These are phyloP conservation scores for Haplographium delicatum DNA, from an alignment of 495 filamentous ascomycete genomes.

Conservation along the genomic window DNA sequence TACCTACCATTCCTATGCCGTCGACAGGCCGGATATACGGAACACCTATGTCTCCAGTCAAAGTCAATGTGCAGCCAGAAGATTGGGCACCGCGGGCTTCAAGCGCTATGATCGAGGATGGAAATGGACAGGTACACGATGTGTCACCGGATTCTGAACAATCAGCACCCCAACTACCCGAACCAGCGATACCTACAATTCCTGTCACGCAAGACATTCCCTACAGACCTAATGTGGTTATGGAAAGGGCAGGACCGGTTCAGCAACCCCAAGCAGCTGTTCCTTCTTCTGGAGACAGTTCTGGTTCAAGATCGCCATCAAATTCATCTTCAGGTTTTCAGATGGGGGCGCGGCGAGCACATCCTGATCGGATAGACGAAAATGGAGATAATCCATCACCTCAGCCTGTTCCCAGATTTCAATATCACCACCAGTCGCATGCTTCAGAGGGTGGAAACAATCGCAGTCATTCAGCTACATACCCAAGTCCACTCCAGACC, in stretches of 20 bases:
- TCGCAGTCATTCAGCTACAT: conserved; percentile 15
- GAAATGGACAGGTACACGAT: conserved; percentile 25
- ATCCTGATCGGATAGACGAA: conserved; percentile 15
- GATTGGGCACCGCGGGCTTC: conserved; percentile 31
- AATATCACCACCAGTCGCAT: conserved; percentile 48
- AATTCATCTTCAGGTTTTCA: conserved; percentile 10
- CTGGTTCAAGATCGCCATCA: conserved; percentile 25
- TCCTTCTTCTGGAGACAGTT: conserved; percentile 40
- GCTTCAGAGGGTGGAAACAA: conserved; percentile 9
- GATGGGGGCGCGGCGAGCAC: neutral
- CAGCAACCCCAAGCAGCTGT: conserved; percentile 38
- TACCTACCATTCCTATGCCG: conserved; percentile 18
- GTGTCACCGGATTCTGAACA: conserved; percentile 19
- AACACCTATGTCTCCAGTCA: conserved; percentile 38
- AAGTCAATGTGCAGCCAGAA: conserved; percentile 32
- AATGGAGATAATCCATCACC: conserved; percentile 1
- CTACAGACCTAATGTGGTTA: conserved; percentile 29
- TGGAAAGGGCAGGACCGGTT: conserved; percentile 31
- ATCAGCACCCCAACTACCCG: neutral
- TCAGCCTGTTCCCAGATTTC: conserved; percentile 42
- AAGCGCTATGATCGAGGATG: conserved; percentile 30
- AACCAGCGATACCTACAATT: conserved; percentile 1
- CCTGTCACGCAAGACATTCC: conserved; percentile 29
- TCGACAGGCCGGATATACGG: conserved; percentile 29
- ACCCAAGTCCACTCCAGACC: too few species aligned